Evolutionary conservation across 345 rosid genomes (phyloP).

Genomic region (Sapria himalayana): DNA sequence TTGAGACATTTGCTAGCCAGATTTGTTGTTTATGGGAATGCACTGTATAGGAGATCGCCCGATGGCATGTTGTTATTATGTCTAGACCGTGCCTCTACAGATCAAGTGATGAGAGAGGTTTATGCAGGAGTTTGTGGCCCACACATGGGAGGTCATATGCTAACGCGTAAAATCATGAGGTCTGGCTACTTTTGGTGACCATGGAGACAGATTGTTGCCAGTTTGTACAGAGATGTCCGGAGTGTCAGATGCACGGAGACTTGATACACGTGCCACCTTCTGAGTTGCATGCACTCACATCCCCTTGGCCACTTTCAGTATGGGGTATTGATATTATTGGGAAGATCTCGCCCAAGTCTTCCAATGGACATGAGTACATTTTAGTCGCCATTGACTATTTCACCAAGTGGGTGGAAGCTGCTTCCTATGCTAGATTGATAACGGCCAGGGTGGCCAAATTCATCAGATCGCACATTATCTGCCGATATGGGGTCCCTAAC

Average conservation of each 20-base stretch:
- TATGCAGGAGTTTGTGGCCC: not conserved
- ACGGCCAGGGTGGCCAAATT: too few species aligned
- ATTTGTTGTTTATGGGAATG: not conserved
- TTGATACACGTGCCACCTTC: not conserved
- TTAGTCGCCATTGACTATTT: conserved; percentile 1
- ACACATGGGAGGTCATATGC: not conserved
- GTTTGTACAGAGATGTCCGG: not conserved
- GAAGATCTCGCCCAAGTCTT: not conserved
- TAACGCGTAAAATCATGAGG: not conserved
- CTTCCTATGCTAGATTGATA: too few species aligned
- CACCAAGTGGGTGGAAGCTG: conserved; percentile 1
- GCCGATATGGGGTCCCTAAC: too few species aligned
- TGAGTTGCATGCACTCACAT: not conserved
- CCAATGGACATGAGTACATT: not conserved
- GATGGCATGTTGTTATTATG: not conserved
- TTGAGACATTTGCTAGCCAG: not conserved
- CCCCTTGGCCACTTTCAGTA: not conserved
- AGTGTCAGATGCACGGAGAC: not conserved
- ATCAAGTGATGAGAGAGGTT: not conserved
- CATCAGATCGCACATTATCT: not conserved
- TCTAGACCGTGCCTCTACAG: not conserved
- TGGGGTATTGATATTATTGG: too few species aligned
- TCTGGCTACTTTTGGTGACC: not conserved
- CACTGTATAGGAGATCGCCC: not conserved
- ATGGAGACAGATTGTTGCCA: not conserved